phyloP scores from a whole-genome alignment of 2,329 filamentous ascomycete genomes.

The Mycosphaerella arachidis region DNA sequence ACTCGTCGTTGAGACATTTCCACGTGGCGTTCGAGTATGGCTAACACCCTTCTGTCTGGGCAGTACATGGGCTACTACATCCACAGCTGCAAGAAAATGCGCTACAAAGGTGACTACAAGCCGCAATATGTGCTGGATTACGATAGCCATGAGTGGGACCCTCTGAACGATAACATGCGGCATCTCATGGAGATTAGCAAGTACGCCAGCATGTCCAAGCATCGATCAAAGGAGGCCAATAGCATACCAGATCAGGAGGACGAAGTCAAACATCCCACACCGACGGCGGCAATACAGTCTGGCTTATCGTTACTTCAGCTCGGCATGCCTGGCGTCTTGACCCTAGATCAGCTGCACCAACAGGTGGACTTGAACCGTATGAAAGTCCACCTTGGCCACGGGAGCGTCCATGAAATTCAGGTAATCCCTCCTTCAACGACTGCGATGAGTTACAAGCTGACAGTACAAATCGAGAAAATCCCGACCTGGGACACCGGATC shows the following conservation, averaged over 20 bases:
- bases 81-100: constrained; percentile 75
- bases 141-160: constrained; percentile 34
- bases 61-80: constrained; percentile 69
- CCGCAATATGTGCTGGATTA: constrained; percentile 72
- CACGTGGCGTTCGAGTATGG: too few species aligned
- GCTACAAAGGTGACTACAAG: constrained; percentile 74
- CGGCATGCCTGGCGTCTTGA: constrained; percentile 63
- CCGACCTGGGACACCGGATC: constrained; percentile 55
- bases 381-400: constrained; percentile 46
- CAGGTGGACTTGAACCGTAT: constrained; percentile 57
- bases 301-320: constrained; percentile 54
- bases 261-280: constrained; percentile 15
- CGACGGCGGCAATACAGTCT: constrained; percentile 32
- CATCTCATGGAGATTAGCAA: constrained; percentile 50
- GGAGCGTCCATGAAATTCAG: constrained; percentile 30
- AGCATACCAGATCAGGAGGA: constrained; percentile 15
- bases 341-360: constrained; percentile 48
- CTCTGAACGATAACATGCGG: constrained; percentile 30
- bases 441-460: background rate
- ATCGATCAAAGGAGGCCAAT: constrained; percentile 28
- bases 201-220: constrained; percentile 47
- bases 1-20: too few species aligned
- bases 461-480: constrained; percentile 42
- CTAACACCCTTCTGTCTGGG: too few species aligned
- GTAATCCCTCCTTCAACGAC: constrained; percentile 24